Base-by-base conservation (phyloP, 2,329 filamentous ascomycete genomes). In the Phaeosphaeria sp. region DNA sequence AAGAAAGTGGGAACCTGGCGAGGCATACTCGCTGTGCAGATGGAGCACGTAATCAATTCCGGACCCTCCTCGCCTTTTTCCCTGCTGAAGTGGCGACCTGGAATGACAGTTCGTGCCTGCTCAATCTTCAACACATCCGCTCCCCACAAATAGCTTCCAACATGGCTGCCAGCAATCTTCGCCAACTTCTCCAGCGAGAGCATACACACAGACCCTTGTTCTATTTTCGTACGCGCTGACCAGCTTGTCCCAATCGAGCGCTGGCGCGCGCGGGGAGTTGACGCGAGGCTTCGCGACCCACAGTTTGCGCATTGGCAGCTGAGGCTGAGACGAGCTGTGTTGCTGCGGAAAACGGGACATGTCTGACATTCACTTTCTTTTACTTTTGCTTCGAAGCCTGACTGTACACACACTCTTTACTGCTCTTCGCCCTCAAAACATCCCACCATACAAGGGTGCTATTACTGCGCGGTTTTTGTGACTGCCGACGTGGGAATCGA, bases 261-360 rank as follows among this genome's bases (percentile, higher is more conserved):
- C 17, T 23, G 49, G 21, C 3, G 27, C 17, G 22, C 15, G 39
- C 50, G 21, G 49, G 55, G 55, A 39, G 46, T 57, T 47, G 54
- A 56, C 42, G 54, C 56, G 56, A 59, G 47, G 46, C 46, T 54
- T 47, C 42, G 46, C 50, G 51, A 55, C 58, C 27, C 52, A 54
- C 44, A 44, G n/a, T 52, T 52, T 44, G 49, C 39, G 49, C 46
- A 51, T 60, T 48, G 54, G 44, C 57, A 60, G 57, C 57, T 60
- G 57, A 59, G 59, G 59, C 59, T 62, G 63, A 65, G 60, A 65
- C 63, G 52, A 42, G 48, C 48, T 50, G 48, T 43, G 42, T 46
- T 53, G 52, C 52, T 47, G 52, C 43, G 42, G 23, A 43, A 54
- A 41, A 42, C 15, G 50, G 44, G 42, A 52, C 21, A 30, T 56